Evolutionary conservation across 1,139 yeast genomes (phyloP).

Genomic region (Kluyveromyces sp.): DNA sequence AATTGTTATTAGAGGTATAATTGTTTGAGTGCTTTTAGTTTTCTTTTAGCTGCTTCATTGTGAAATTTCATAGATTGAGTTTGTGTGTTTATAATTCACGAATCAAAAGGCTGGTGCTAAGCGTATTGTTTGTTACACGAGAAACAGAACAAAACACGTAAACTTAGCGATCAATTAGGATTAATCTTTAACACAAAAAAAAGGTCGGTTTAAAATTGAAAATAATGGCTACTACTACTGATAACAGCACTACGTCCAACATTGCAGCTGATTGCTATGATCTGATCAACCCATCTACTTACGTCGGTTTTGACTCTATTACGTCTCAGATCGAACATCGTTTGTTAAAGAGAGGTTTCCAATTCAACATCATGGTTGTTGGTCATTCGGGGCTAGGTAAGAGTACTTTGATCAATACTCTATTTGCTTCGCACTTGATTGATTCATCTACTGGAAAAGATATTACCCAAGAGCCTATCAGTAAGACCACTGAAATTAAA

Average conservation of each 20-base stretch:
- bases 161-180: no score
- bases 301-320: constrained; percentile 95
- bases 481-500: constrained; percentile 83
- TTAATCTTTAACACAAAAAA: no score
- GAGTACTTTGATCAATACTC: constrained; percentile 81
- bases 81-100: no score
- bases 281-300: constrained; percentile 37
- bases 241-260: background rate
- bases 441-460: constrained; percentile 50
- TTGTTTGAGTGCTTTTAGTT: no score
- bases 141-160: no score
- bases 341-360: constrained; percentile 85
- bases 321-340: constrained; percentile 93
- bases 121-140: no score
- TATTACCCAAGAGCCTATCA: constrained; percentile 58
- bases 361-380: constrained; percentile 88
- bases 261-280: background rate
- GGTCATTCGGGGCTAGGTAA: constrained; percentile 95
- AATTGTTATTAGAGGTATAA: no score
- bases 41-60: no score
- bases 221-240: constrained; percentile 2
- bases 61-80: no score
- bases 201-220: background rate
- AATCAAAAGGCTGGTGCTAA: no score
- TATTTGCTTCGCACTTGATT: constrained; percentile 76